Evolutionary conservation across 371 early-diverging fungal species (phyloP).

Genomic region (Apophysomyces ossiformis): DNA sequence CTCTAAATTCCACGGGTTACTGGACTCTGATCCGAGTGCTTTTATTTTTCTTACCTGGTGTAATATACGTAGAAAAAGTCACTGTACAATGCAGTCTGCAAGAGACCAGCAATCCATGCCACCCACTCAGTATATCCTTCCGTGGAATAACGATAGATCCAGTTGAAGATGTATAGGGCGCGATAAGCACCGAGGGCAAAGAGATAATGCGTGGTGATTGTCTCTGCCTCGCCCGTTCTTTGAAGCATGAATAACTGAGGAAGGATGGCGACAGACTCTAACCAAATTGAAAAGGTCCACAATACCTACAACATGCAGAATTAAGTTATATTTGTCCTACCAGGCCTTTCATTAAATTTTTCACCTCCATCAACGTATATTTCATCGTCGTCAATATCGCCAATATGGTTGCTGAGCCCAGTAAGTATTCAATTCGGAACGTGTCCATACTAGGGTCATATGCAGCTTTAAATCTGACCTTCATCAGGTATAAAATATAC

Average conservation of each 20-base stretch:
- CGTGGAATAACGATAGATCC: slow-evolving; percentile 89
- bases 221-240: slow-evolving; percentile 98
- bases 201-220: slow-evolving; percentile 98
- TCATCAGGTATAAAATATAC: slow-evolving; percentile 95
- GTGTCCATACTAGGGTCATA: slow-evolving; percentile 94
- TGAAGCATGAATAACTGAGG: slow-evolving; percentile 98
- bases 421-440: slow-evolving; percentile 86
- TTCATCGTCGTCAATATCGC: slow-evolving; percentile 75
- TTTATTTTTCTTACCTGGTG: slow-evolving; percentile 66
- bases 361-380: slow-evolving; percentile 74
- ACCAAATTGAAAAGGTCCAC: slow-evolving; percentile 96
- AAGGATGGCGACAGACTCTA: slow-evolving; percentile 98
- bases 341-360: neutral
- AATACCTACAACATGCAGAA: slow-evolving; percentile 52
- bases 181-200: slow-evolving; percentile 98
- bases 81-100: slow-evolving; percentile 96
- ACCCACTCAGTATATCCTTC: slow-evolving; percentile 77
- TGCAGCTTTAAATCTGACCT: slow-evolving; percentile 82
- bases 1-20: slow-evolving; percentile 48
- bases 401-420: slow-evolving; percentile 72
- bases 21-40: neutral
- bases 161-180: slow-evolving; percentile 93
- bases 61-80: slow-evolving; percentile 99
- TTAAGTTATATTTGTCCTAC: no score
- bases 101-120: slow-evolving; percentile 83